Conservation (phyloP, 2,329 filamentous ascomycete species). For the Diplodia sapinea region DNA sequence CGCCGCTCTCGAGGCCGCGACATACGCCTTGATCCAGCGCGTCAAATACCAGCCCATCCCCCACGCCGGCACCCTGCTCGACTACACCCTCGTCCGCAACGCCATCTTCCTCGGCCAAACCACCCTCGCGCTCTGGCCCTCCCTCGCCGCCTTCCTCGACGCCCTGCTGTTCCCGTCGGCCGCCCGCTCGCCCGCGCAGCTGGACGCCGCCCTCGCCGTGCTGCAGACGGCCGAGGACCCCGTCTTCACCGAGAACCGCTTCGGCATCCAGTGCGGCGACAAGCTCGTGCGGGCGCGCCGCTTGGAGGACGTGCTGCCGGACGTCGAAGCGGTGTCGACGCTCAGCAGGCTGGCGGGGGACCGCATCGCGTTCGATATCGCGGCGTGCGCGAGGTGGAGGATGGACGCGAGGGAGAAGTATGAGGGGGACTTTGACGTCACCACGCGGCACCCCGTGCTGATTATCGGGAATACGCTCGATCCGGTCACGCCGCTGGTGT, state of each 20-base stretch:
- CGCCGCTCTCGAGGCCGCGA: not conserved
- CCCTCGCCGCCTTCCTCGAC: slow-evolving; percentile 2
- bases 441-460: slow-evolving; percentile 35
- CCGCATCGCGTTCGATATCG: slow-evolving; percentile 34
- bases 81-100: slow-evolving; percentile 7
- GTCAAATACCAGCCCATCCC: slow-evolving; percentile 15
- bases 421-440: slow-evolving; percentile 33
- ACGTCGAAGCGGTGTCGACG: not conserved
- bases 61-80: not conserved
- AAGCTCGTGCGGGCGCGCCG: not conserved
- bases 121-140: not conserved
- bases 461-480: slow-evolving; percentile 35
- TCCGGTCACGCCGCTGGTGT: slow-evolving; percentile 36
- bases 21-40: slow-evolving; percentile 7
- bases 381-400: slow-evolving; percentile 38
- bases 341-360: slow-evolving; percentile 34
- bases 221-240: not conserved
- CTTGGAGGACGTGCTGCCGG: not conserved
- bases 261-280: slow-evolving; percentile 23
- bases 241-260: not conserved
- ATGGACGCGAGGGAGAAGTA: slow-evolving; percentile 35
- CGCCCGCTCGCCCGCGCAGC: too few relatives aligned
- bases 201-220: not conserved
- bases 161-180: not conserved
- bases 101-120: not conserved